Base-by-base conservation (phyloP, 192 early-diverging fungal genomes). In the Dispira simplex region DNA sequence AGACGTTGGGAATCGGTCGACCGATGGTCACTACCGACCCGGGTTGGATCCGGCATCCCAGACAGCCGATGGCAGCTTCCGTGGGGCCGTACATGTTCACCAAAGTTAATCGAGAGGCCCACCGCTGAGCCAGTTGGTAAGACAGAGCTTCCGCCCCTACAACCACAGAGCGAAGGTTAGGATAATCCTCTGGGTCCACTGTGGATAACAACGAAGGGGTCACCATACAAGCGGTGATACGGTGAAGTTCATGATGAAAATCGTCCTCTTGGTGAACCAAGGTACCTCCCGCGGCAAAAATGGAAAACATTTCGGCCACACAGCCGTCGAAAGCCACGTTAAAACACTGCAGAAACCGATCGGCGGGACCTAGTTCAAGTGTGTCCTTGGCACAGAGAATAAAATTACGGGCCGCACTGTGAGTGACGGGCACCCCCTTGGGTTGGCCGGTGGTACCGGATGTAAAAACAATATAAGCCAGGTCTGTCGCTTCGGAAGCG, bases 361-460 rank as follows among this genome's bases (percentile, higher is more conserved):
- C 13, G 14, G 18, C 39, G 26, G 58, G 12, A 3, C 12, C 21
- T 43, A 44, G 26, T 16, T 9, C 14, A 12, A 60, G 32, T 14
- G 2, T 14, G 13, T 44, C 10, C 10, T 18, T 14, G 14, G 2
- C 18, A 18, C 3, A 18, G 27, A 44, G 13, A 11, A 60, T 9
- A 14, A 60, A 43, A 44, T 60, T 60, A 5, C 39, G 18, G 12
- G 27, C 21, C 2, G 58, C 32, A 4, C 43, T 8, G 43, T 60
- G 58, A 3, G 16, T 16, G 39, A 60, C 58, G 8, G 13, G 26
- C 5, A 60, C 32, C 32, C 58, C 58, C 14, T 60, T 60, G 32
- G 58, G 58, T 44, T 18, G 26, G 14, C 58, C 58, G n/a, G 58
- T 60, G 2, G 58, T 44, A 13, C 58, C 58, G 1, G 58, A 60